A percentile compares a stretch with the other conserved stretches of the same genome.
Evolutionary conservation across 2,329 filamentous ascomycete genomes (phyloP).

Genomic region (Leptographium galeiforme): DNA sequence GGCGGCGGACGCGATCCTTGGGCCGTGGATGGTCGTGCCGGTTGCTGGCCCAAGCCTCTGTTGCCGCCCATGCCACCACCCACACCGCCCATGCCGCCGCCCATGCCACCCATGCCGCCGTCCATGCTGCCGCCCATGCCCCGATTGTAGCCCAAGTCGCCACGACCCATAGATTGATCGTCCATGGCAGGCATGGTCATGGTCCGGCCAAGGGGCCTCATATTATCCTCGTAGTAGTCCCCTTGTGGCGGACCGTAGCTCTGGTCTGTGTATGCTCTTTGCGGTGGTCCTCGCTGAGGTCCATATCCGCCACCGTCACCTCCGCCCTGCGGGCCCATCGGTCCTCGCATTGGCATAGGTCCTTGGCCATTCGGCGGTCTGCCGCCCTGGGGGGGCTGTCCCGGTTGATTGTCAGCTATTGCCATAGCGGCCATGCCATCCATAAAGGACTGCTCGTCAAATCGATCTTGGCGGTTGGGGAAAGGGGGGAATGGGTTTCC

Average conservation of each 20-base stretch:
- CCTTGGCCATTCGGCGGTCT: conserved; percentile 3
- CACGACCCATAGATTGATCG: conserved; percentile 15
- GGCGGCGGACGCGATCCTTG: conserved; percentile 37
- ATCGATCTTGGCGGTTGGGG: conserved; percentile 26
- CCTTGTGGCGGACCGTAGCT: conserved; percentile 17
- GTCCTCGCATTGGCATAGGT: conserved; percentile 16
- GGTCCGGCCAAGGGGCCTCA: conserved; percentile 40
- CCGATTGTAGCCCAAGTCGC: conserved; percentile 23
- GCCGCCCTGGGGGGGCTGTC: conserved; percentile 5
- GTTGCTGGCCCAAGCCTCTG: conserved; percentile 18
- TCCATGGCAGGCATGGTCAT: conserved; percentile 47
- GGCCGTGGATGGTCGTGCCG: conserved; percentile 40
- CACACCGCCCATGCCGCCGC: neutral
- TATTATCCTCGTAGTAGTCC: conserved; percentile 27
- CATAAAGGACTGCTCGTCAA: conserved; percentile 27
- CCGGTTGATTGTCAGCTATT: conserved; percentile 17
- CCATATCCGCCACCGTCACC: conserved; percentile 12
- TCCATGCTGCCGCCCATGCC: neutral
- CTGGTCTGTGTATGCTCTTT: conserved; percentile 9
- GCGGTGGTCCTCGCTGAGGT: conserved; percentile 9
- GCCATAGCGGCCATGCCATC: conserved; percentile 28
- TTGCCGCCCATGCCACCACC: neutral
- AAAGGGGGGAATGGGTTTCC: conserved; percentile 29
- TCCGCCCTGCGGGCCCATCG: conserved; percentile 12
- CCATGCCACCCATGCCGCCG: conserved; percentile 31